Base-by-base conservation (phyloP, 306 rosid species). In the Castanea mollissima region DNA sequence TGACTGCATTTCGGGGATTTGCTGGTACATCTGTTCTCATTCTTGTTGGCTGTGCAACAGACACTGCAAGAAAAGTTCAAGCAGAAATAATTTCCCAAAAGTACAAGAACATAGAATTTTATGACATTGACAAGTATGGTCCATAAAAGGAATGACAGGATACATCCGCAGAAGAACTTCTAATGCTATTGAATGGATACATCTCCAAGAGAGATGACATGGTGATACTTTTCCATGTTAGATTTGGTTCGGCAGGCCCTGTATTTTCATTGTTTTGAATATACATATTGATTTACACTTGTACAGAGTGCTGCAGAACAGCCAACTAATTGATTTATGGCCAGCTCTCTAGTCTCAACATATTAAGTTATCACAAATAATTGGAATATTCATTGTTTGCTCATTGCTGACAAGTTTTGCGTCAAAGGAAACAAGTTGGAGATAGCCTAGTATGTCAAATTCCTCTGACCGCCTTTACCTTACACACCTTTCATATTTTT, bases 1-100 rank as follows among this genome's bases (percentile, higher is more conserved):
- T 94, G 79, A 92, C 97, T 69, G 99, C 97, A 64, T 92, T 92
- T 73, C 87, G 97, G 41, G 99, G 99, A 84, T 94, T 94, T 67
- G 97, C 97, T 0, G 99, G 99, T 81, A 95, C 99, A 11, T 95
- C 97, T 58, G 89, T 95, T 89, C 99, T 92, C 82, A 95, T 95
- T 84, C 96, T 95, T 35, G 97, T 95, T 74, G 99, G 97, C 70
- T 95, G 99, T 23, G 98, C 97, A 51, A 91, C 98, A 55, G 97
- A 95, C 84, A 95, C 99, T 5, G 98, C 99, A 15, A 91, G 98
- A 83, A 92, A 95, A 84, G 98, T 92, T 84, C 89, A 90, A 84
- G 99, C 95, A 2, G 97, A 95, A 88, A 95, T 95, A 64, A 92
- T 91, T 82, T 92, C 98, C 70, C 99, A 92, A 64, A 92, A 92